Evolutionary conservation across 1,284 basidiomycete species (phyloP).

Genomic region (Cutaneotrichosporon sp.): DNA sequence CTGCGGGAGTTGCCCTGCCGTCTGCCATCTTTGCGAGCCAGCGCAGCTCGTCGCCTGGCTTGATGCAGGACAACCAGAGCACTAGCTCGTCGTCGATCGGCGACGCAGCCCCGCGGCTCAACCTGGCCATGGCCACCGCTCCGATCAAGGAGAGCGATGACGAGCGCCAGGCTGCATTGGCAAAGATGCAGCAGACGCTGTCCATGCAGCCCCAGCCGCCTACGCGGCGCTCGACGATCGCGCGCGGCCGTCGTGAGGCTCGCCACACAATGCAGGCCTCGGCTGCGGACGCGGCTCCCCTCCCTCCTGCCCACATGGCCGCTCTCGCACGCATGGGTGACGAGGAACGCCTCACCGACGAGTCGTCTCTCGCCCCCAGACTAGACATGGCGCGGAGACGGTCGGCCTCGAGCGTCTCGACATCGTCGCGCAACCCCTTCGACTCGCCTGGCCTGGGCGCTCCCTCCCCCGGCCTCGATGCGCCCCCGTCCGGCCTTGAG

Average conservation of each 20-base stretch:
- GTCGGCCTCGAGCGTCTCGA: constrained; percentile 30
- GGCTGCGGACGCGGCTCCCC: constrained; percentile 9
- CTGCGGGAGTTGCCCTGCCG: constrained; percentile 19
- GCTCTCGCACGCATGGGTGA: constrained; percentile 13
- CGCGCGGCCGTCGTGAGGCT: constrained; percentile 56
- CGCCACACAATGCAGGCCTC: constrained; percentile 54
- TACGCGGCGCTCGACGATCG: constrained; percentile 50
- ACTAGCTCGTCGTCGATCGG: constrained; percentile 7
- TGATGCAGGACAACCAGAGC: constrained; percentile 2
- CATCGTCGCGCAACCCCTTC: constrained; percentile 47
- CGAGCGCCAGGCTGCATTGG: constrained; percentile 56
- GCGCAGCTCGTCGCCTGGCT: constrained; percentile 13
- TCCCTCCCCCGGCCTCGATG: neutral
- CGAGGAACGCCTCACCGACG: constrained; percentile 16
- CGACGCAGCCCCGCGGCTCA: constrained; percentile 23
- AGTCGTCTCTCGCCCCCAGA: neutral
- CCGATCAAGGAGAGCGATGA: constrained; percentile 56
- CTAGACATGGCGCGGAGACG: constrained; percentile 26
- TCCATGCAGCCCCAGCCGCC: constrained; percentile 38
- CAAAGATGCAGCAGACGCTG: constrained; percentile 57
- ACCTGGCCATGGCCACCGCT: constrained; percentile 51
- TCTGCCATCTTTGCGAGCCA: constrained; percentile 24
- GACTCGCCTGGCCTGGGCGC: constrained; percentile 33
- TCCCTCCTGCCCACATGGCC: constrained; percentile 14
- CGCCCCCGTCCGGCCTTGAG: neutral